Conservation (phyloP, 768 basidiomycete genomes). For the Terana coerulea region DNA sequence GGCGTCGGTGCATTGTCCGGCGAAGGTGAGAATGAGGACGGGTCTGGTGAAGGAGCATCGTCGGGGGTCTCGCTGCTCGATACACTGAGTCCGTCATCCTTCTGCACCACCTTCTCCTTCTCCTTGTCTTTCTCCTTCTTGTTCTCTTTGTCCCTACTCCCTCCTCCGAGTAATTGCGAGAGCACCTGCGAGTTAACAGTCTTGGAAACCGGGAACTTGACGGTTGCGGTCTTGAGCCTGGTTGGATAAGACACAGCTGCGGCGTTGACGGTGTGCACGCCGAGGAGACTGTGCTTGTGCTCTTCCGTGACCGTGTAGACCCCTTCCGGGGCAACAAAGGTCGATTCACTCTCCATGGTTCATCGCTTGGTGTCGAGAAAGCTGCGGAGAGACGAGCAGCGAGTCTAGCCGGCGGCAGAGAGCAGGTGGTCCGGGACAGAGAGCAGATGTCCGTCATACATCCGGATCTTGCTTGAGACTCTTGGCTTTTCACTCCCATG, state of each 20-base stretch:
- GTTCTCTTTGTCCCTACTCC: slow-evolving; percentile 53
- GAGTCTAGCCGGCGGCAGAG: slow-evolving; percentile 13
- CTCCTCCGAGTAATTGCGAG: slow-evolving; percentile 63
- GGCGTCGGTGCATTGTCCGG: slow-evolving; percentile 28
- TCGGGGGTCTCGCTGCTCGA: slow-evolving; percentile 83
- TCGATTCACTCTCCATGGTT: slow-evolving; percentile 75
- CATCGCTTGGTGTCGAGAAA: slow-evolving; percentile 20
- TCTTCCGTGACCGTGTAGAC: slow-evolving; percentile 88
- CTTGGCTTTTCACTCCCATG: slow-evolving; percentile 22
- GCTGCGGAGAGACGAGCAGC: slow-evolving; percentile 13
- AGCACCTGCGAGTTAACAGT: slow-evolving; percentile 54
- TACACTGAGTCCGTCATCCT: slow-evolving; percentile 59
- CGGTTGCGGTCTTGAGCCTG: slow-evolving; percentile 53
- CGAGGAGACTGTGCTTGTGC: slow-evolving; percentile 59
- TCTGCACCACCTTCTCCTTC: slow-evolving; percentile 14
- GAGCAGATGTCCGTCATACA: slow-evolving; percentile 13
- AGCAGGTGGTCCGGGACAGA: slow-evolving; percentile 18
- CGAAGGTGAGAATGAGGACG: slow-evolving; percentile 22
- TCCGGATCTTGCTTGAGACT: slow-evolving; percentile 25
- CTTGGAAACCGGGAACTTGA: slow-evolving; percentile 61
- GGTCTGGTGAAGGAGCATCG: slow-evolving; percentile 41
- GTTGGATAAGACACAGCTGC: slow-evolving; percentile 48
- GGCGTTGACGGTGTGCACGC: slow-evolving; percentile 32
- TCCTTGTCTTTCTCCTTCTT: slow-evolving; percentile 30
- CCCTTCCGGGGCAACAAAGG: slow-evolving; percentile 87